Percentiles rank a stretch among this genome's conserved stretches.
Conservation (phyloP, 2,329 filamentous ascomycete species). For the Monilinia laxa region DNA sequence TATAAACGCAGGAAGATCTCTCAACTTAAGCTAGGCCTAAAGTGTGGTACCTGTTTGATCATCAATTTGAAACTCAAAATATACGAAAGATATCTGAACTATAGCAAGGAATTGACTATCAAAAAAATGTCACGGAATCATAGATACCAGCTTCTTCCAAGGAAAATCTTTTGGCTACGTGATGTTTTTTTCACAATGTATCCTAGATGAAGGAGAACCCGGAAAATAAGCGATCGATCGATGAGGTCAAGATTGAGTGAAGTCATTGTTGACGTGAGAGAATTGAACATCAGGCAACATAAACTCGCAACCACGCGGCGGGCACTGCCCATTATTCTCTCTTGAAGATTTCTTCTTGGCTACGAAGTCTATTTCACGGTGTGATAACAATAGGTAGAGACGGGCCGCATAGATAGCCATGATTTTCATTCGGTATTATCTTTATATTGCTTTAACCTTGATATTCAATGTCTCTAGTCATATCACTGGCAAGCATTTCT, state of each 20-base stretch:
- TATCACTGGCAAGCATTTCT: not conserved
- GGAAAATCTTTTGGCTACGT: not conserved
- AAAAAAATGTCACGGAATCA: not conserved
- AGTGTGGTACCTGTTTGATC: constrained; percentile 36
- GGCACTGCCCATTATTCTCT: not conserved
- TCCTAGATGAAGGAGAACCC: not conserved
- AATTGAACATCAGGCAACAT: not conserved
- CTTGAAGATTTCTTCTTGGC: not conserved
- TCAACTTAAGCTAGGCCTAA: constrained; percentile 16
- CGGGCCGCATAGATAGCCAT: constrained; percentile 8
- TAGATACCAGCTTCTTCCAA: not conserved
- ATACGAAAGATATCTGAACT: constrained; percentile 11
- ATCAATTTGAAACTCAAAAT: constrained; percentile 32
- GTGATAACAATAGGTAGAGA: constrained; percentile 7
- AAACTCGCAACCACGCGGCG: not conserved
- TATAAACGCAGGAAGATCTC: not conserved
- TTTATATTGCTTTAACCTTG: too few relatives aligned
- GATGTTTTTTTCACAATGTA: not conserved
- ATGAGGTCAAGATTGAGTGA: not conserved
- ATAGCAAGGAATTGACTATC: constrained; percentile 4
- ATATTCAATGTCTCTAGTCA: too few relatives aligned
- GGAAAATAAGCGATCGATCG: not conserved
- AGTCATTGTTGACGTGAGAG: not conserved
- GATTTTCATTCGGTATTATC: not conserved
- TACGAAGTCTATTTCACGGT: constrained; percentile 1